Evolutionary conservation across 495 filamentous ascomycete genomes (phyloP), one percentile per base, ranked within the genome.

Genomic region (Platismatia glauca): DNA sequence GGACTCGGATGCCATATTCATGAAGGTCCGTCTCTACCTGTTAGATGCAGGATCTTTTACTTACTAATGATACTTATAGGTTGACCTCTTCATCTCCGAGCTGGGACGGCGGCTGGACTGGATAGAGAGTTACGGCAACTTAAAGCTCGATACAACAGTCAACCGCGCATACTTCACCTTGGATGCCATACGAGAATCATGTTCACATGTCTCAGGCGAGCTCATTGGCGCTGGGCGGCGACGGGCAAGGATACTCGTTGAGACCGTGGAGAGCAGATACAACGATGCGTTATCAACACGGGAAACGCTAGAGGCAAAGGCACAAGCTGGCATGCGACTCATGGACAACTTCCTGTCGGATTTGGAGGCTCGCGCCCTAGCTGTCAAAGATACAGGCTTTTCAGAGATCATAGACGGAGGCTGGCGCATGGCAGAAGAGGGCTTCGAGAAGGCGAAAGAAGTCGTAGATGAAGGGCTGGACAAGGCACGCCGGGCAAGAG

Each of bases 221-320:
- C 81, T 96, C 44, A 87, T 97, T 71, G 95, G 89, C 35, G 89
- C 89, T 52, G 91, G 94, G 33, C 86, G 87, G 59, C 84, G 89
- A 65, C 82, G 90, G 55, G 89, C 95, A 44, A 86, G 87, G 66
- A 84, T 96, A 52, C 83, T 97, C 72, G 90, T 99, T 22, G 94
- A 97, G 62, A 95, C 90, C 3, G 78, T 99, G n/a, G 94, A 99
- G 71, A 83, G 81, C 16, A 81, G 89, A 64, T 98, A 97, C 74
- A 87, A 92, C 37, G 89, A 93, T 63, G 92, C 85, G n/a, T 73
- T 99, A 60, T 86, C 82, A 9, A 89, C 86, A 13, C 91, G 91
- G 64, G 91, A 87, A 62, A 90, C 94, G 6, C 73, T 97, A 71
- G 89, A 92, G 66, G 90, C 95, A 67, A 97, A 97, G 73, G 91